Percentiles rank a stretch among this genome's conserved stretches.
Conservation (phyloP, 192 early-diverging fungal species). For the Coemansia sp. region DNA sequence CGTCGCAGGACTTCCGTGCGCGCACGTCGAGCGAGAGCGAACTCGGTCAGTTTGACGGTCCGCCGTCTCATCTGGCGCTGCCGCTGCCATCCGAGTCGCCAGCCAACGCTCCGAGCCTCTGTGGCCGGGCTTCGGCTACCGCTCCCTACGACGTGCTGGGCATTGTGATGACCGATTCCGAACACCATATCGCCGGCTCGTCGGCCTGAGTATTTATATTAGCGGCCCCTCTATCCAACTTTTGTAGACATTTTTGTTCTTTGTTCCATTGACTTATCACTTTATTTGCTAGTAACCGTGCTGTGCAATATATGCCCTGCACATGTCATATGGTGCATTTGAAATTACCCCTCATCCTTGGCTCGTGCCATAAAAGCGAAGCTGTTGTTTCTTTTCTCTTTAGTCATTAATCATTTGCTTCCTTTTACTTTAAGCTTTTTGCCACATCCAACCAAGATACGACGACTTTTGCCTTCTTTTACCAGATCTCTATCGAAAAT, state of each 20-base stretch:
- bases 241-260: slow-evolving; percentile 6
- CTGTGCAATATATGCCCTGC: not conserved
- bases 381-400: not conserved
- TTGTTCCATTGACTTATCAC: not conserved
- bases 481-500: not conserved
- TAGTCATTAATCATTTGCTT: not conserved
- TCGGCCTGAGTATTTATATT: slow-evolving; percentile 16
- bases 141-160: slow-evolving; percentile 52
- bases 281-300: not conserved
- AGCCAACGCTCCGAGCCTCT: slow-evolving; percentile 27
- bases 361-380: not conserved
- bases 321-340: not conserved
- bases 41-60: slow-evolving; percentile 53
- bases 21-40: slow-evolving; percentile 49
- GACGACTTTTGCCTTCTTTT: not conserved
- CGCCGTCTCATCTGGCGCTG: slow-evolving; percentile 45
- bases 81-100: slow-evolving; percentile 42
- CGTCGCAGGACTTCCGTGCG: slow-evolving; percentile 39
- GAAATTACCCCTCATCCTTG: not conserved
- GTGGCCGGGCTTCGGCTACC: slow-evolving; percentile 38
- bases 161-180: slow-evolving; percentile 49
- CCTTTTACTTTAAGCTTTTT: not conserved
- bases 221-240: not conserved
- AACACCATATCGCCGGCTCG: slow-evolving; percentile 41
- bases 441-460: not conserved